A percentile compares a stretch with the other conserved stretches of the same genome.
Conservation (phyloP, 108 stramenopile species). For the Fragilaria radians region DNA sequence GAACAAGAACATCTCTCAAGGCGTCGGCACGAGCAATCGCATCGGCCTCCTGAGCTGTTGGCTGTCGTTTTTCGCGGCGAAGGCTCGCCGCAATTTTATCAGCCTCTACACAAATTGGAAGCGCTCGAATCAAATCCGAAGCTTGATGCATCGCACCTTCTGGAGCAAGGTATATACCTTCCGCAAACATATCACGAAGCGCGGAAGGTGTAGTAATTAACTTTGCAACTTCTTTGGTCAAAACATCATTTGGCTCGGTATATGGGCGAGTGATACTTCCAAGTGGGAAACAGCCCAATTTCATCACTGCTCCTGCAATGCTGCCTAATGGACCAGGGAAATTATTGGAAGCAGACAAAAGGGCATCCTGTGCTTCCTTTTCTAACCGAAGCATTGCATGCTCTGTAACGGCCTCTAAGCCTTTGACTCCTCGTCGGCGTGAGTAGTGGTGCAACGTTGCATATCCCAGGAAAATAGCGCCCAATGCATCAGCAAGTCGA, state of each 20-base stretch:
- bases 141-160: constrained; percentile 80
- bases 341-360: constrained; percentile 90
- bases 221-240: constrained; percentile 91
- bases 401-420: constrained; percentile 90
- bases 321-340: constrained; percentile 88
- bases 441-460: constrained; percentile 91
- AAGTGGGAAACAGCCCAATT: constrained; percentile 85
- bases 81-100: constrained; percentile 83
- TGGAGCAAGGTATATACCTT: constrained; percentile 77
- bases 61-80: constrained; percentile 88
- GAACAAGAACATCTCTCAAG: constrained; percentile 91
- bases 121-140: constrained; percentile 79
- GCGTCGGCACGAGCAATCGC: constrained; percentile 92
- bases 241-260: constrained; percentile 69
- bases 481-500: constrained; percentile 91
- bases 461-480: constrained; percentile 97
- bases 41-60: constrained; percentile 86
- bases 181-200: constrained; percentile 74
- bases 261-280: constrained; percentile 84
- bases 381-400: constrained; percentile 94
- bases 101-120: constrained; percentile 89
- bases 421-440: constrained; percentile 83
- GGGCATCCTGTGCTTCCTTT: constrained; percentile 87
- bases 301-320: constrained; percentile 85
- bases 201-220: constrained; percentile 84